Evolutionary conservation across 345 rosid genomes (phyloP), one percentile per base, ranked within the genome.

Genomic region (Acer yangbiense): DNA sequence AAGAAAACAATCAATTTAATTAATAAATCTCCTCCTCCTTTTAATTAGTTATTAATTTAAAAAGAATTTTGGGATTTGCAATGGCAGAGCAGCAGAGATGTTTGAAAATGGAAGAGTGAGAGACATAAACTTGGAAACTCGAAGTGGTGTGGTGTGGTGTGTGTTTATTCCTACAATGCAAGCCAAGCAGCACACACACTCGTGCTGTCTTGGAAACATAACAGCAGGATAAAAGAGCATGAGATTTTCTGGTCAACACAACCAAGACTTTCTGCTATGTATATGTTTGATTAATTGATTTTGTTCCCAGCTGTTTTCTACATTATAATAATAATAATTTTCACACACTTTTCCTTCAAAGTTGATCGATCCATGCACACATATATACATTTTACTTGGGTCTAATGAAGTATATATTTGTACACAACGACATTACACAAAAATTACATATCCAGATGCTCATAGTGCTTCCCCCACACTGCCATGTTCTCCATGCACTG

Each of bases 201-300:
- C 85, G 88, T 88, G 90, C 79, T 77, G 82, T 82, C 90, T 87
- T 79, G 90, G 83, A 82, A 85, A 65, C 74, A 77, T 72, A 78
- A 74, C 35, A 4, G 20, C 4, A 46, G 10, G 10, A 52, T 32
- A 8, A 76, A 70, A 32, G 6, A 32, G 78, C 73, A 68, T 68
- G 78, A 78, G 73, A 69, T 78, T 66, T 63, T 74, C 77, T 64
- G 16, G 85, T 80, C 76, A 77, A 74, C 50, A 68, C 63, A 43
- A 7, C 20, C 27, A 7, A 12, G 43, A 76, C 77, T 61, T 73
- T 68, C 65, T 69, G 66, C 78, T 69, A 50, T 62, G 35, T 62
- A 35, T 9, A 61, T 69, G 57, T 68, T 74, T 20, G 50, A n/a
- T n/a, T n/a, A n/a, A n/a, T n/a, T n/a, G n/a, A 29, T 73, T 61